Base-by-base conservation (phyloP, 768 basidiomycete genomes). In the Trametes meyenii region DNA sequence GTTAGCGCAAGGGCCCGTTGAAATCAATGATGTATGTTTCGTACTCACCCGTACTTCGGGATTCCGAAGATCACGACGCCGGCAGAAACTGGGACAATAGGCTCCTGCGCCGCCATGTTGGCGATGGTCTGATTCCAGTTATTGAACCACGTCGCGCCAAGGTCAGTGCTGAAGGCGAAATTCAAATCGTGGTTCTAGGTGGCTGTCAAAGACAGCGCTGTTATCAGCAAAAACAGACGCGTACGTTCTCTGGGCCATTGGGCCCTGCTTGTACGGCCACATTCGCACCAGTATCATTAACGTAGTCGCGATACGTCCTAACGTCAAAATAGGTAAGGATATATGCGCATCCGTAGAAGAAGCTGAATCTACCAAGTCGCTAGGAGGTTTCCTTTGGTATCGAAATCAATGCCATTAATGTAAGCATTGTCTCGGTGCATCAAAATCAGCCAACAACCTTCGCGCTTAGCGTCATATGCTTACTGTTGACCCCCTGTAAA, bases 211-310 rank as follows among this genome's bases (percentile, higher is more conserved):
- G 33, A n/a, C 50, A 21, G 17, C 6, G 42, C 24, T 11, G 16
- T 29, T 26, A 24, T 19, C 46, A 33, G 44, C 14, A 33, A 13
- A 52, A 16, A 16, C 16, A 10, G 19, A 3, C 3, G 45, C 73
- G 10, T 50, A 76, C 76, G 55, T 77, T 77, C 56, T 76, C 76
- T 13, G 75, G 76, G 7, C 76, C 76, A 51, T 77, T 77, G 0
- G 76, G 75, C 0, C 76, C 76, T 8, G 76, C 75, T 65, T 77
- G 63, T 16, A 77, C 76, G 8, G 76, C 76, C 36, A 76, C 75
- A 36, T 76, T 66, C 53, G 74, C 70, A 13, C 75, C 76, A 4
- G 69, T 75, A 58, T 77, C 75, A 40, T 76, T 74, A n/a, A 76
- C 73, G 54, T 70, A 77, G 67, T 77, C 75, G 1, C 73, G 74